These are phyloP conservation scores for Phytophthora quininea DNA, from an alignment of 352 stramenopile species.

Conservation along the genomic window DNA sequence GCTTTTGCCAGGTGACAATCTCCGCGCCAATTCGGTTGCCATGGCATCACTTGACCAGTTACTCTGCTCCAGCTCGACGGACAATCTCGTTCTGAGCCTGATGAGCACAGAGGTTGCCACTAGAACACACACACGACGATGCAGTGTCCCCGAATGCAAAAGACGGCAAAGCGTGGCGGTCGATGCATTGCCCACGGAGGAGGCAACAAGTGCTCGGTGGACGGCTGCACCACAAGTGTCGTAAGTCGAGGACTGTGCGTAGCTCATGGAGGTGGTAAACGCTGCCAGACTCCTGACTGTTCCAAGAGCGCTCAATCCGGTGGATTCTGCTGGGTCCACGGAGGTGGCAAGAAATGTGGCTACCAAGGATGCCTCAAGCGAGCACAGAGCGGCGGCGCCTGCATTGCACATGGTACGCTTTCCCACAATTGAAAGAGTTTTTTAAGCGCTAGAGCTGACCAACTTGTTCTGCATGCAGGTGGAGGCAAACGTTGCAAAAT, in stretches of 20 bases:
- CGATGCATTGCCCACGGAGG: conserved; percentile 57
- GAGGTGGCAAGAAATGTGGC: conserved; percentile 65
- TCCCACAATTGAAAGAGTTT: neutral
- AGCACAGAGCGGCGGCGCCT: conserved; percentile 55
- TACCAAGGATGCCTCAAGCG: conserved; percentile 46
- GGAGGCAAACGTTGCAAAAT: conserved; percentile 43
- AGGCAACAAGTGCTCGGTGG: conserved; percentile 53
- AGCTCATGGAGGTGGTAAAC: conserved; percentile 59
- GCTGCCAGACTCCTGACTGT: conserved; percentile 33
- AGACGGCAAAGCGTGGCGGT: conserved; percentile 53
- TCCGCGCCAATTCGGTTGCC: neutral
- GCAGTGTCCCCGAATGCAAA: conserved; percentile 45
- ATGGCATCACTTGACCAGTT: conserved; percentile 31
- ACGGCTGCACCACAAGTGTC: conserved; percentile 52
- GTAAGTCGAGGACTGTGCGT: conserved; percentile 64
- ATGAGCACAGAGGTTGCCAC: neutral
- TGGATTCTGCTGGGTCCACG: conserved; percentile 52
- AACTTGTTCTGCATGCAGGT: conserved; percentile 17
- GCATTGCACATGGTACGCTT: conserved; percentile 48
- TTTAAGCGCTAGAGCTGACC: neutral
- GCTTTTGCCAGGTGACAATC: conserved; percentile 9
- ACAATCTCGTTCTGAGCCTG: neutral
- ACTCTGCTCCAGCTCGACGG: conserved; percentile 3
- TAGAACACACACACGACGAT: conserved; percentile 25
- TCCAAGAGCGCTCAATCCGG: conserved; percentile 43